A percentile compares a stretch with the other conserved stretches of the same genome.
These are phyloP conservation scores for Spathaspora arborariae DNA, from an alignment of 805 yeast species.

Conservation along the genomic window DNA sequence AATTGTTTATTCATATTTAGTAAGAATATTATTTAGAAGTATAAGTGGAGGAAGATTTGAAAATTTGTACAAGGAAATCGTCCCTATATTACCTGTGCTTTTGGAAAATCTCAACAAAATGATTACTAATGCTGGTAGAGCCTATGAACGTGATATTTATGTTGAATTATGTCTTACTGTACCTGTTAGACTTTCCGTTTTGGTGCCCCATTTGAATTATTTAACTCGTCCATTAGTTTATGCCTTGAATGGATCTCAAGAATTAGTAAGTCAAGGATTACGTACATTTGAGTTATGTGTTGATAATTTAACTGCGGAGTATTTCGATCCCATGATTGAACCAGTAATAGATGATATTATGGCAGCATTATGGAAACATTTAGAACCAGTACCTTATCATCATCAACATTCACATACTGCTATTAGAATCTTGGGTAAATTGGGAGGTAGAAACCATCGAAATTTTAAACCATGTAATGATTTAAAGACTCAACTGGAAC, in stretches of 20 bases:
- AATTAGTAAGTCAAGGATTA: constrained; percentile 89
- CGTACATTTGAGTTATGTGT: constrained; percentile 94
- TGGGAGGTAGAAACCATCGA: constrained; percentile 93
- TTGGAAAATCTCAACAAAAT: constrained; percentile 81
- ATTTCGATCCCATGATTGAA: constrained; percentile 94
- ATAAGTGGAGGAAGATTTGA: constrained; percentile 98
- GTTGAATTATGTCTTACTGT: constrained; percentile 94
- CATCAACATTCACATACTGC: constrained; percentile 96
- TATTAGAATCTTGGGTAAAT: constrained; percentile 84
- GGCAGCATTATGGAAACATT: constrained; percentile 87
- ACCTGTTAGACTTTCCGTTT: constrained; percentile 88
- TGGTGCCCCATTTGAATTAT: constrained; percentile 88
- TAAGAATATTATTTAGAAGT: constrained; percentile 85
- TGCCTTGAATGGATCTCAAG: constrained; percentile 87
- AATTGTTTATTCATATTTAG: constrained; percentile 79
- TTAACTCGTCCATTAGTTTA: constrained; percentile 87
- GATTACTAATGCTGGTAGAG: constrained; percentile 76
- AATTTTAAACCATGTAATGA: constrained; percentile 75
- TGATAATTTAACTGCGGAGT: constrained; percentile 92
- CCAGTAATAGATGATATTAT: constrained; percentile 94
- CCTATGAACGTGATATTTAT: constrained; percentile 89
- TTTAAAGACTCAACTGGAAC: constrained; percentile 47
- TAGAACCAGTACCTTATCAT: constrained; percentile 88
- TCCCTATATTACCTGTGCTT: constrained; percentile 84
- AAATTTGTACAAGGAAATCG: constrained; percentile 83